phyloP scores from a whole-genome alignment of 2,329 filamentous ascomycete species.

The Trichoderma guizhouense region DNA sequence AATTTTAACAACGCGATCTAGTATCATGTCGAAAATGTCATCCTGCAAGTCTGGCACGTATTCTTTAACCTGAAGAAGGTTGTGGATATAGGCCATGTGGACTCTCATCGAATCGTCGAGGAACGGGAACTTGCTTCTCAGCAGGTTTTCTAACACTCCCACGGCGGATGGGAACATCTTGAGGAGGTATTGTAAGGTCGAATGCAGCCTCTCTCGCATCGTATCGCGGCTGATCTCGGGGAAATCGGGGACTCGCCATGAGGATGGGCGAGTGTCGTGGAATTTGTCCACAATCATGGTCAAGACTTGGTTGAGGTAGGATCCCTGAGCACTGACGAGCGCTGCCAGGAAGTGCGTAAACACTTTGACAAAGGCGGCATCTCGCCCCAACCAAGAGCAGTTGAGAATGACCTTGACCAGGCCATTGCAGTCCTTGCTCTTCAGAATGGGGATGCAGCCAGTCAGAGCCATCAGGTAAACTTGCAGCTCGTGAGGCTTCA shows the following conservation, averaged over 20 bases:
- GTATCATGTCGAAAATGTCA: slow-evolving; percentile 78
- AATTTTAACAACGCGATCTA: slow-evolving; percentile 84
- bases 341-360: slow-evolving; percentile 67
- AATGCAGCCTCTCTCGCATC: slow-evolving; percentile 72
- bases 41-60: slow-evolving; percentile 76
- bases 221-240: slow-evolving; percentile 58
- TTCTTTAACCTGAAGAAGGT: slow-evolving; percentile 71
- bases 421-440: slow-evolving; percentile 55
- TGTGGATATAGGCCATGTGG: slow-evolving; percentile 86
- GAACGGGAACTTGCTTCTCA: slow-evolving; percentile 70
- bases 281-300: slow-evolving; percentile 80
- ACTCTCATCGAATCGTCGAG: slow-evolving; percentile 70
- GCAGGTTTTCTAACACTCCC: slow-evolving; percentile 62
- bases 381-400: slow-evolving; percentile 63
- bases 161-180: slow-evolving; percentile 78
- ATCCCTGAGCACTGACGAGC: slow-evolving; percentile 78
- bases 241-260: slow-evolving; percentile 51
- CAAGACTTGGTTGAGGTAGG: slow-evolving; percentile 70
- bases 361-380: slow-evolving; percentile 62
- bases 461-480: slow-evolving; percentile 62
- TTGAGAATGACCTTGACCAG: slow-evolving; percentile 58
- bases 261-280: slow-evolving; percentile 46
- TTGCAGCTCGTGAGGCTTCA: slow-evolving; percentile 55
- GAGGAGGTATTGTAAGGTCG: slow-evolving; percentile 70
- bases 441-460: slow-evolving; percentile 57